These are phyloP conservation scores for Leccinum aurantiacum DNA, from an alignment of 768 basidiomycete genomes.

Conservation along the genomic window DNA sequence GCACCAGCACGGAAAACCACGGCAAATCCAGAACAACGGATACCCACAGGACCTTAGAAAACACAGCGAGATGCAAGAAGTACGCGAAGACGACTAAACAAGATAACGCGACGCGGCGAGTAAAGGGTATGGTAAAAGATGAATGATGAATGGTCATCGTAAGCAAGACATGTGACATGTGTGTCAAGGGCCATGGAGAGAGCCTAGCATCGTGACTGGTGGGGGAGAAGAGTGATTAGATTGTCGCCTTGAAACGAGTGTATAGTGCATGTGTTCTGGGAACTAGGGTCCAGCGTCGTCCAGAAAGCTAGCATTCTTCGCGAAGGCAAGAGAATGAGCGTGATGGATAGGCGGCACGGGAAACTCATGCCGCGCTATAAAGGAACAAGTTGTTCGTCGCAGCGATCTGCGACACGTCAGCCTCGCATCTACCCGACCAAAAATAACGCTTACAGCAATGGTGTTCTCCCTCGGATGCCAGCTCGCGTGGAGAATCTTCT, in stretches of 20 bases:
- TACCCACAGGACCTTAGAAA: conserved; percentile 24
- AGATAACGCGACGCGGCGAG: conserved; percentile 30
- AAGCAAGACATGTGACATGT: conserved; percentile 31
- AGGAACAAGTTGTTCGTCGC: conserved; percentile 59
- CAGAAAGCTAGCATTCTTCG: conserved; percentile 17
- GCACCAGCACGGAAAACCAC: conserved; percentile 18
- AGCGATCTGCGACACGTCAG: conserved; percentile 63
- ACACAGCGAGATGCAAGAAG: conserved; percentile 26
- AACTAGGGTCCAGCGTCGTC: conserved; percentile 15
- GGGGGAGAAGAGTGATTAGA: conserved; percentile 22
- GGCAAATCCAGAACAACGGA: conserved; percentile 19
- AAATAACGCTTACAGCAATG: conserved; percentile 72
- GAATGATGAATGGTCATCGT: conserved; percentile 28
- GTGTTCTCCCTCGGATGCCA: conserved; percentile 99
- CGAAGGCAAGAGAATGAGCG: not conserved
- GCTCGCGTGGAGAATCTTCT: conserved; percentile 93
- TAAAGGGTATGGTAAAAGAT: conserved; percentile 32
- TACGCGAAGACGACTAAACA: conserved; percentile 27
- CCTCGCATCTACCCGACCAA: not conserved
- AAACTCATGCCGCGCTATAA: conserved; percentile 40
- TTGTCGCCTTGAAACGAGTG: conserved; percentile 29
- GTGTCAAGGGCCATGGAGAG: conserved; percentile 14
- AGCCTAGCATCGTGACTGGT: conserved; percentile 23
- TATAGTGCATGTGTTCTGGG: conserved; percentile 14
- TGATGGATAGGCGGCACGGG: conserved; percentile 1